Evolutionary conservation across 805 yeast species (phyloP).

Genomic region (Wickerhamiella domercqiae): DNA sequence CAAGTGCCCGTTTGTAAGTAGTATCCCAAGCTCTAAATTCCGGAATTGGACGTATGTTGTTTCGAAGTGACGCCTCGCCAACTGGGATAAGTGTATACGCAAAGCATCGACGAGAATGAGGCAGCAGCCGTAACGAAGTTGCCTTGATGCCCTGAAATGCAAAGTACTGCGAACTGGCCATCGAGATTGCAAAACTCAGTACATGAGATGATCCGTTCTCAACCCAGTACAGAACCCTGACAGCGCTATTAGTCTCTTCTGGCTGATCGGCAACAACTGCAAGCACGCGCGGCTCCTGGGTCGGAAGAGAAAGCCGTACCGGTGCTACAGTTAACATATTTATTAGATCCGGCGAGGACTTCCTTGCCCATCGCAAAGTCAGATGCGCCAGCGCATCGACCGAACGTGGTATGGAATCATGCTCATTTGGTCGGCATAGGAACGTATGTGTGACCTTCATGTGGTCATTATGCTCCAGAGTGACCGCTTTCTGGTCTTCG

Average conservation of each 20-base stretch:
- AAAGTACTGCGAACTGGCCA: constrained; percentile 28
- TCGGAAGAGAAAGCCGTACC: constrained; percentile 15
- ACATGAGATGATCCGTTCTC: constrained; percentile 66
- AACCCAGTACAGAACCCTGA: constrained; percentile 30
- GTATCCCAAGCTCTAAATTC: constrained; percentile 51
- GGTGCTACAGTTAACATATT: constrained; percentile 14
- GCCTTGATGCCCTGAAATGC: constrained; percentile 27
- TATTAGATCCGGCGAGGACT: constrained; percentile 7
- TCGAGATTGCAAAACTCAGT: constrained; percentile 42
- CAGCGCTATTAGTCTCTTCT: constrained; percentile 21
- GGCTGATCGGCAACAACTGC: constrained; percentile 10
- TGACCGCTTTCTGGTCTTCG: neutral
- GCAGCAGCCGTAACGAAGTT: constrained; percentile 35
- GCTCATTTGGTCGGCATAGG: neutral
- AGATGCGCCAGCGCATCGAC: constrained; percentile 20
- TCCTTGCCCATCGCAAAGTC: constrained; percentile 21
- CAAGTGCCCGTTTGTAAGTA: constrained; percentile 48
- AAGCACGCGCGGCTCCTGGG: constrained; percentile 18
- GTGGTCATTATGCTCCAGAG: constrained; percentile 5
- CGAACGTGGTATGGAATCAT: constrained; percentile 3
- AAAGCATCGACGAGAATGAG: constrained; percentile 35
- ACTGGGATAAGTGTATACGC: constrained; percentile 21
- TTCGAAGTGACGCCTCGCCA: constrained; percentile 15
- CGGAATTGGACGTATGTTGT: constrained; percentile 35
- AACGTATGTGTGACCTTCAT: constrained; percentile 1